A percentile compares a stretch with the other conserved stretches of the same genome.
Conservation (phyloP, 2,329 filamentous ascomycete genomes). For the Drechslera avenae region DNA sequence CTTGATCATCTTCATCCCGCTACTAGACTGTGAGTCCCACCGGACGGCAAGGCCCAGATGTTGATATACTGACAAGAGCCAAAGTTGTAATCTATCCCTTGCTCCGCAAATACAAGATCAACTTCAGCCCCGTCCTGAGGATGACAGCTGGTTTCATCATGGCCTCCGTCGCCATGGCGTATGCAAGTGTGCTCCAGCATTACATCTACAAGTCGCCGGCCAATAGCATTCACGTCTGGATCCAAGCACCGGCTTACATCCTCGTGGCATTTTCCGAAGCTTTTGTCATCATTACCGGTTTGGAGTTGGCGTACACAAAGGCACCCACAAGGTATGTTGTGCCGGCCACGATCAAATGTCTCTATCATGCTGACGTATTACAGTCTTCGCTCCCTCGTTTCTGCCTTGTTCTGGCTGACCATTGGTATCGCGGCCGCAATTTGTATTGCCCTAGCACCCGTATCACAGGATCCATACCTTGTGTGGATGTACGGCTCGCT, state of each 20-base stretch:
- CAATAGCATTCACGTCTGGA: conserved; percentile 46
- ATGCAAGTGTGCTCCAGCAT: conserved; percentile 33
- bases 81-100: conserved; percentile 21
- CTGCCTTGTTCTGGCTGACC: conserved; percentile 33
- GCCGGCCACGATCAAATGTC: too few relatives aligned
- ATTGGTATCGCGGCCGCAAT: conserved; percentile 33
- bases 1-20: conserved; percentile 31
- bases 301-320: conserved; percentile 50
- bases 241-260: conserved; percentile 48
- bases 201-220: conserved; percentile 37
- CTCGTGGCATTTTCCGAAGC: conserved; percentile 49
- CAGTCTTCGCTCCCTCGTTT: conserved; percentile 35
- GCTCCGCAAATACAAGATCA: conserved; percentile 23
- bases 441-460: conserved; percentile 37
- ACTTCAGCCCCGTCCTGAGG: conserved; percentile 30
- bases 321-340: conserved; percentile 35
- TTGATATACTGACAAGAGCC: neutral
- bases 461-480: conserved; percentile 32
- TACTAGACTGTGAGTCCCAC: conserved; percentile 26
- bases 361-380: neutral
- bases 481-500: conserved; percentile 25
- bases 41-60: neutral
- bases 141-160: conserved; percentile 31
- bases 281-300: conserved; percentile 48
- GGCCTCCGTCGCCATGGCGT: conserved; percentile 27